Conservation (phyloP, 768 basidiomycete genomes). For the Heimioporus sp. region DNA sequence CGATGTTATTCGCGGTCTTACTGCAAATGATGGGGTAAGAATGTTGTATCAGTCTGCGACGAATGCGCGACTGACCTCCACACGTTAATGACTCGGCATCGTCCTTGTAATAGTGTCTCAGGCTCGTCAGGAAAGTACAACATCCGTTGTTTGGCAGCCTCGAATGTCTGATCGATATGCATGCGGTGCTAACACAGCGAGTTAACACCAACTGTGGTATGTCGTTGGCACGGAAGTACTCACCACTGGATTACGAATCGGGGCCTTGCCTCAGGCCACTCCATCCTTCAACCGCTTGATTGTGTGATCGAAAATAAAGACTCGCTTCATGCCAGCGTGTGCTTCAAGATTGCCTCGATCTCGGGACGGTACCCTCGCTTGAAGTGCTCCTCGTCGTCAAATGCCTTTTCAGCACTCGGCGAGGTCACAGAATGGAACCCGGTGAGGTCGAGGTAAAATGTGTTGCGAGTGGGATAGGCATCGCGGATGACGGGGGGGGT, state of each 20-base stretch:
- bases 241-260: not conserved
- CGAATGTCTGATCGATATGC: slow-evolving; percentile 42
- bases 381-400: slow-evolving; percentile 36
- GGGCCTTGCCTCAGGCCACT: no score
- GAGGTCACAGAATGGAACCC: slow-evolving; percentile 39
- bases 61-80: no score
- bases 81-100: no score
- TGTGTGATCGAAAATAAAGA: slow-evolving; percentile 44
- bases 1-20: no score
- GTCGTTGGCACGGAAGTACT: not conserved
- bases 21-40: no score
- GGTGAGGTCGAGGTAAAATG: slow-evolving; percentile 30
- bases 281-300: slow-evolving; percentile 30
- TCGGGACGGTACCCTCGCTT: slow-evolving; percentile 35
- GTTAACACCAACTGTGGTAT: no score
- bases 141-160: slow-evolving; percentile 34
- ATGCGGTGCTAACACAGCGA: slow-evolving; percentile 29
- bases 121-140: slow-evolving; percentile 37
- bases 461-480: slow-evolving; percentile 21
- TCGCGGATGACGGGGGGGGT: slow-evolving; percentile 23
- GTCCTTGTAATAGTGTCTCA: slow-evolving; percentile 36
- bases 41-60: no score
- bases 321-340: slow-evolving; percentile 32
- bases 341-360: slow-evolving; percentile 37
- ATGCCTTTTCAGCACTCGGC: slow-evolving; percentile 33